Evolutionary conservation across 371 early-diverging fungal species (phyloP).

Genomic region (Vavraia culicis): DNA sequence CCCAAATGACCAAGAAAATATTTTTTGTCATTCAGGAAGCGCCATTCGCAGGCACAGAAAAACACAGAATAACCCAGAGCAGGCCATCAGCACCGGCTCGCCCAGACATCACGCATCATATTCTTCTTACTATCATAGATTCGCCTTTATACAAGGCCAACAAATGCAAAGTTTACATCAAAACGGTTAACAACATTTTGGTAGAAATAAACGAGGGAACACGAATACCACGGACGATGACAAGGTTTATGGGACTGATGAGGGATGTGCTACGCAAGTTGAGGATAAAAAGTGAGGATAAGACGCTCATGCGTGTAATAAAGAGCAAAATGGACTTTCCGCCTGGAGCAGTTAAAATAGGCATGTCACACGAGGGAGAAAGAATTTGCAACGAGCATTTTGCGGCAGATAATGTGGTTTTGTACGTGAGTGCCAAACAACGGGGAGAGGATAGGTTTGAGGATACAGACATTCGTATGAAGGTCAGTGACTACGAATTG

Average conservation of each 20-base stretch:
- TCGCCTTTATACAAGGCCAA: constrained; percentile 88
- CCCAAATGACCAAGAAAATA: no score
- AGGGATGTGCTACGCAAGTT: constrained; percentile 78
- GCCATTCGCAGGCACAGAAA: no score
- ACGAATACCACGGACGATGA: constrained; percentile 84
- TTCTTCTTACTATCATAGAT: constrained; percentile 74
- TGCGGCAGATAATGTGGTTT: constrained; percentile 2
- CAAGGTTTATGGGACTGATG: constrained; percentile 77
- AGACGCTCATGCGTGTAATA: constrained; percentile 69
- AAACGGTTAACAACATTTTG: constrained; percentile 68
- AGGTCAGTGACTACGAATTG: constrained; percentile 10
- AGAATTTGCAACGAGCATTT: constrained; percentile 2
- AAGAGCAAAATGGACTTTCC: constrained; percentile 77
- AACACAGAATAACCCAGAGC: no score
- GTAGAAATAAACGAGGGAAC: constrained; percentile 85
- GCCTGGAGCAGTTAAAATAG: constrained; percentile 45
- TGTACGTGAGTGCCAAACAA: constrained; percentile 19
- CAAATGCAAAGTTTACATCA: constrained; percentile 69
- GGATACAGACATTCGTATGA: not conserved
- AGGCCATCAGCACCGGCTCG: not conserved
- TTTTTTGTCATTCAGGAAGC: no score
- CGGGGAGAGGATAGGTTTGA: constrained; percentile 14
- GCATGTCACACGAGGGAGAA: constrained; percentile 24
- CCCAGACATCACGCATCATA: constrained; percentile 46
- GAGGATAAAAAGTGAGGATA: constrained; percentile 59